Base-by-base conservation (phyloP, 192 early-diverging fungal species). In the Podochytrium sp. region DNA sequence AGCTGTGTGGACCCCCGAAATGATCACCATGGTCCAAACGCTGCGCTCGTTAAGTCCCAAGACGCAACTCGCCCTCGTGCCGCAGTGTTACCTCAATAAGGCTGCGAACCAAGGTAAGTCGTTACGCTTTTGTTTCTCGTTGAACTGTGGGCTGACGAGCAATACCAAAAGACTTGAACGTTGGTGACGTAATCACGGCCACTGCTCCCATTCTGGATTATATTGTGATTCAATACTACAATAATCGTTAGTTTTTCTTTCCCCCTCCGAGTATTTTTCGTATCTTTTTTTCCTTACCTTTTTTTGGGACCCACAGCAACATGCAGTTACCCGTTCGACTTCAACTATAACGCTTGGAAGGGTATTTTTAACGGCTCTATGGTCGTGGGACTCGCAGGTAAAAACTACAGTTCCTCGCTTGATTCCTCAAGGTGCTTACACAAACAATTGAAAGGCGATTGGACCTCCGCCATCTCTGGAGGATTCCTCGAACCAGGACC, bases 401-500 rank as follows among this genome's bases (percentile, higher is more conserved):
- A n/a, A n/a, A n/a, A n/a, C n/a, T n/a, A n/a, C n/a, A n/a, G n/a
- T n/a, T n/a, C n/a, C n/a, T n/a, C n/a, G n/a, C n/a, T n/a, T n/a
- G n/a, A n/a, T n/a, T n/a, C n/a, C n/a, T n/a, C n/a, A n/a, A n/a
- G n/a, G n/a, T n/a, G n/a, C n/a, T n/a, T n/a, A n/a, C n/a, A n/a
- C n/a, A n/a, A n/a, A n/a, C n/a, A n/a, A n/a, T n/a, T n/a, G n/a
- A n/a, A n/a, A 7, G 66, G 51, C 25, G 66, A 69, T 38, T 41
- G 40, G 37, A 69, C 66, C 2, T 52, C 66, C 1, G 47, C 66
- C 30, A 69, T 69, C 37, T n/a, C 66, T 10, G 66, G 66, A 23
- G 66, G 66, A 3, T 69, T 69, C n/a, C 34, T 69, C 1, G 66
- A 69, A 14, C 25, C n/a, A 2, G 66, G 66, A 23, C 66, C 66